Evolutionary conservation across 2,329 filamentous ascomycete species (phyloP).

Genomic region (Penicillium sp.): DNA sequence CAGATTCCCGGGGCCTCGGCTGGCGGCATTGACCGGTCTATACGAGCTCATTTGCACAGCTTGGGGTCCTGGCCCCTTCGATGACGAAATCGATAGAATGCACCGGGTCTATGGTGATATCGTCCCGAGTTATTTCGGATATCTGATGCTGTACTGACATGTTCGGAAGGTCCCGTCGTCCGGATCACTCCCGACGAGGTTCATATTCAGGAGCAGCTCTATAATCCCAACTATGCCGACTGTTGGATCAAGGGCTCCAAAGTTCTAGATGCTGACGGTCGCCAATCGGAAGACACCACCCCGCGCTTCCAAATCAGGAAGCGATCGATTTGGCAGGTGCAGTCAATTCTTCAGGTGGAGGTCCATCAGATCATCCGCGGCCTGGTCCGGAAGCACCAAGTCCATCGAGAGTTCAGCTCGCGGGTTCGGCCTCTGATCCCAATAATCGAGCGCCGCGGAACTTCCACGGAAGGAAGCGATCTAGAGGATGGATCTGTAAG

Average conservation of each 20-base stretch:
- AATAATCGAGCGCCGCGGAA: not conserved
- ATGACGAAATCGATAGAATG: slow-evolving; percentile 29
- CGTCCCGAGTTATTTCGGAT: not conserved
- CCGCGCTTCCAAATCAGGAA: slow-evolving; percentile 22
- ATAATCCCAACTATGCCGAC: slow-evolving; percentile 18
- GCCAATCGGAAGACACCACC: slow-evolving; percentile 9
- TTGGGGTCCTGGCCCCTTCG: slow-evolving; percentile 24
- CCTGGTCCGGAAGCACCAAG: slow-evolving; percentile 25
- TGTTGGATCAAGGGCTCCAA: slow-evolving; percentile 29
- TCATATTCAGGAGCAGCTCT: slow-evolving; percentile 28
- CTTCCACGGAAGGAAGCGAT: slow-evolving; percentile 12
- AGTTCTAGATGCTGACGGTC: slow-evolving; percentile 10
- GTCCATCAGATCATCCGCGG: slow-evolving; percentile 24
- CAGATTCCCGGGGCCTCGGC: slow-evolving; percentile 29
- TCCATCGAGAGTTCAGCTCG: slow-evolving; percentile 18
- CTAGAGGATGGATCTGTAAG: slow-evolving; percentile 20
- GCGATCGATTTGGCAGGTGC: slow-evolving; percentile 24
- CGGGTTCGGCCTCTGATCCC: slow-evolving; percentile 11
- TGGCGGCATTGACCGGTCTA: slow-evolving; percentile 30
- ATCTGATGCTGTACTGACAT: slow-evolving; percentile 4
- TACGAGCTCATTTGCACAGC: slow-evolving; percentile 32
- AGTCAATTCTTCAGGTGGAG: slow-evolving; percentile 27
- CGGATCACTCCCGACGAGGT: slow-evolving; percentile 34
- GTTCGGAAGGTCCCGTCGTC: slow-evolving; percentile 27
- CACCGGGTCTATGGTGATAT: slow-evolving; percentile 28